Evolutionary conservation across 106 monocot genomes (phyloP), one percentile per base, ranked within the genome.

Genomic region (Gastrodia elata): DNA sequence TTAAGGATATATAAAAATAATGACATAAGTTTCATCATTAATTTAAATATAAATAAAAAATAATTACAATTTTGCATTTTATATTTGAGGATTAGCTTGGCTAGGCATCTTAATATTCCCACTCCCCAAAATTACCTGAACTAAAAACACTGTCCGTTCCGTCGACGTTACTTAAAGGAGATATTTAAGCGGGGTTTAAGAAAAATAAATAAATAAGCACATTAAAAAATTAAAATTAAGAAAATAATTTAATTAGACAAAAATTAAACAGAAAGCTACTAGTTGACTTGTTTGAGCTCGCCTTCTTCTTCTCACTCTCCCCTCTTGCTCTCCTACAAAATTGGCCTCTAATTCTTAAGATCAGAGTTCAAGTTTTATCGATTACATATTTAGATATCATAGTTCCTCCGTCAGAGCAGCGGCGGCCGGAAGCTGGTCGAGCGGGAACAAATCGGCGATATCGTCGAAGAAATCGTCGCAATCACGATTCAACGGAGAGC

Each of bases 391-490:
- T 61, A 61, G 61, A 61, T 30, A 24, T 30, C 32, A 14, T 14
- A 4, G 13, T 11, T 61, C 10, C n/a, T n/a, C n/a, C n/a, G n/a
- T n/a, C n/a, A n/a, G n/a, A n/a, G 32, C 32, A 30, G 32, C 14
- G 15, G 61, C 61, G 0, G 61, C 30, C 32, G 61, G 61, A 5
- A 27, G 34, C 1, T 48, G 73, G 74, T 28, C 85, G 71, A 78
- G 33, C 69, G 82, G 59, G 75, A 88, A 84, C 28, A 88, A 74
- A 74, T 88, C 88, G 59, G 46, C 71, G 75, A 87, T 87, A 11
- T 81, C 79, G 2, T 61, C 48, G 68, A 82, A 88, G 24, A 38
- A 77, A 42, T 88, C 84, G 27, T 82, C 84, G 14, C 13, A 46
- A 2, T 64, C 48, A 33, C 68, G 39, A 73, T 59, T 68, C 42